Evolutionary conservation across 768 basidiomycete species (phyloP).

Genomic region (Suillus placidus): DNA sequence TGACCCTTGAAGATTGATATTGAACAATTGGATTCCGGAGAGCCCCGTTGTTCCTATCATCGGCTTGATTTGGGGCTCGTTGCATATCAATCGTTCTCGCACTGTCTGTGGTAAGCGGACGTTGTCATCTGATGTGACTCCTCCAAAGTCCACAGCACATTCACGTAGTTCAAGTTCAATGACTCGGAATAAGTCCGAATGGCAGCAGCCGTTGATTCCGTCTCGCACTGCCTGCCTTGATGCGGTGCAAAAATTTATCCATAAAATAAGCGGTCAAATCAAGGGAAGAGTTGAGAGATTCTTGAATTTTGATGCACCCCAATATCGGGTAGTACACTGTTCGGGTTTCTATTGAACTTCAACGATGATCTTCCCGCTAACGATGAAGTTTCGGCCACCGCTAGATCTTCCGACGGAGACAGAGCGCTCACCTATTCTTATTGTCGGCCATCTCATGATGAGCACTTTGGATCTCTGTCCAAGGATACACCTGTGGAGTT

Average conservation of each 20-base stretch:
- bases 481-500: slow-evolving; percentile 66
- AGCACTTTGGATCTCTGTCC: slow-evolving; percentile 78
- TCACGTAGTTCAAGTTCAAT: not conserved
- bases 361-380: slow-evolving; percentile 37
- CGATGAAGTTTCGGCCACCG: slow-evolving; percentile 1
- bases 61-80: not conserved
- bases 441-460: slow-evolving; percentile 86
- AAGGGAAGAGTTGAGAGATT: not conserved
- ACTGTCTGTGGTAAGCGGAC: not conserved
- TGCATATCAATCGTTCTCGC: not conserved
- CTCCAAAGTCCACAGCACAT: not conserved
- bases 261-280: not conserved
- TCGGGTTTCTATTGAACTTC: slow-evolving; percentile 18
- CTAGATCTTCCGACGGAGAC: slow-evolving; percentile 1
- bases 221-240: not conserved
- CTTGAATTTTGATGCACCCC: not conserved
- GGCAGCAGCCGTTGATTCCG: not conserved
- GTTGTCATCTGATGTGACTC: not conserved
- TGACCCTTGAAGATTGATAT: not conserved
- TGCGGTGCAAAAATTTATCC: not conserved
- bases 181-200: not conserved
- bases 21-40: not conserved
- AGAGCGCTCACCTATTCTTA: slow-evolving; percentile 46
- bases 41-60: not conserved
- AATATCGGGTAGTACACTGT: not conserved